phyloP scores from a whole-genome alignment of 768 basidiomycete genomes.

The Boletus tomentosulus region DNA sequence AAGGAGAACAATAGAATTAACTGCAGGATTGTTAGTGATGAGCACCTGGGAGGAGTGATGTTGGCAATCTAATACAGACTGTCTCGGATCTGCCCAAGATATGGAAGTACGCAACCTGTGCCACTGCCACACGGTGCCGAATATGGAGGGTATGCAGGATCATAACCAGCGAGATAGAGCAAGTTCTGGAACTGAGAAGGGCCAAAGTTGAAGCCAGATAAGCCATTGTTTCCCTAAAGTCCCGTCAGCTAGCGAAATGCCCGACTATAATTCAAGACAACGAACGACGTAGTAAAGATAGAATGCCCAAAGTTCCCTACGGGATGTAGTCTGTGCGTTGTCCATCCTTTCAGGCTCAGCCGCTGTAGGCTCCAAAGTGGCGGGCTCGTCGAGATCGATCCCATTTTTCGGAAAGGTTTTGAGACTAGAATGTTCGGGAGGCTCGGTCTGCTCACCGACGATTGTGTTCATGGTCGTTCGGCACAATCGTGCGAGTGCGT shows the following conservation, averaged over 20 bases:
- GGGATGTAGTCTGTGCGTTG: slow-evolving; percentile 35
- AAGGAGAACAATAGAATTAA: slow-evolving; percentile 73
- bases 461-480: slow-evolving; percentile 4
- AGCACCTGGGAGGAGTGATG: too few relatives aligned
- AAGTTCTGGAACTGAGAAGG: slow-evolving; percentile 75
- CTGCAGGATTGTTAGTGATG: slow-evolving; percentile 30
- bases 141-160: slow-evolving; percentile 56
- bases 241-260: not conserved
- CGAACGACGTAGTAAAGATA: slow-evolving; percentile 53
- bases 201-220: slow-evolving; percentile 67
- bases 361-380: too few relatives aligned
- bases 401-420: not conserved
- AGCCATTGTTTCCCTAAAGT: slow-evolving; percentile 57
- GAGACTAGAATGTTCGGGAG: not conserved
- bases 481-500: not conserved
- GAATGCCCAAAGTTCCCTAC: slow-evolving; percentile 53
- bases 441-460: not conserved
- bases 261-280: not conserved
- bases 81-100: slow-evolving; percentile 56
- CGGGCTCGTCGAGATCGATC: not conserved
- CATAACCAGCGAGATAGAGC: slow-evolving; percentile 68
- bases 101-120: slow-evolving; percentile 61
- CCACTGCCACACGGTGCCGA: slow-evolving; percentile 43
- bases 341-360: not conserved
- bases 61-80: slow-evolving; percentile 37